Conservation (phyloP, 1,284 basidiomycete genomes). For the Omphalotus olearius region DNA sequence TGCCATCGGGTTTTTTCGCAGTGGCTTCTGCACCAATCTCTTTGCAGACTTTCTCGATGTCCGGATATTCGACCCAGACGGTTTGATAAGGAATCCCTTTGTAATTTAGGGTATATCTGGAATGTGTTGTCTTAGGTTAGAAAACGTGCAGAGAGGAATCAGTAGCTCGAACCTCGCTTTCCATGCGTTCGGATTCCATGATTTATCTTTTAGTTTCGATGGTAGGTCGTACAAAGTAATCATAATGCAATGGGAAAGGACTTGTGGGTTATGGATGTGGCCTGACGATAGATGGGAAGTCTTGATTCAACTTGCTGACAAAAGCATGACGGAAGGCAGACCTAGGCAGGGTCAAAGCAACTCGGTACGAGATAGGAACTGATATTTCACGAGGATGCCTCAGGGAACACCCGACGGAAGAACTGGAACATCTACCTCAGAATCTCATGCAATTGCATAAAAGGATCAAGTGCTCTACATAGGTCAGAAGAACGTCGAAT, state of each 20-base stretch:
- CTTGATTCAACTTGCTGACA: too few species aligned
- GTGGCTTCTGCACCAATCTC: constrained; percentile 16
- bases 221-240: constrained; percentile 10
- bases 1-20: constrained; percentile 14
- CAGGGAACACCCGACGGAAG: too few species aligned
- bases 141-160: background rate
- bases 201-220: background rate
- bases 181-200: constrained; percentile 1
- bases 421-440: too few species aligned
- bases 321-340: too few species aligned
- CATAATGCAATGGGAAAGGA: background rate
- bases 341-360: too few species aligned
- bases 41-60: constrained; percentile 11
- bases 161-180: background rate
- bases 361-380: too few species aligned
- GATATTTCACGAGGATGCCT: too few species aligned
- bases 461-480: too few species aligned
- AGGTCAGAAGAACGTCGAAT: too few species aligned
- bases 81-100: constrained; percentile 13
- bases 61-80: constrained; percentile 9
- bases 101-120: constrained; percentile 9
- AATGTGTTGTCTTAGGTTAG: background rate
- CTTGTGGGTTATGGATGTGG: too few species aligned
- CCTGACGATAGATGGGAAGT: too few species aligned
- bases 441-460: too few species aligned